Conservation (phyloP, 2,329 filamentous ascomycete species). For the Gnomoniopsis sp. region DNA sequence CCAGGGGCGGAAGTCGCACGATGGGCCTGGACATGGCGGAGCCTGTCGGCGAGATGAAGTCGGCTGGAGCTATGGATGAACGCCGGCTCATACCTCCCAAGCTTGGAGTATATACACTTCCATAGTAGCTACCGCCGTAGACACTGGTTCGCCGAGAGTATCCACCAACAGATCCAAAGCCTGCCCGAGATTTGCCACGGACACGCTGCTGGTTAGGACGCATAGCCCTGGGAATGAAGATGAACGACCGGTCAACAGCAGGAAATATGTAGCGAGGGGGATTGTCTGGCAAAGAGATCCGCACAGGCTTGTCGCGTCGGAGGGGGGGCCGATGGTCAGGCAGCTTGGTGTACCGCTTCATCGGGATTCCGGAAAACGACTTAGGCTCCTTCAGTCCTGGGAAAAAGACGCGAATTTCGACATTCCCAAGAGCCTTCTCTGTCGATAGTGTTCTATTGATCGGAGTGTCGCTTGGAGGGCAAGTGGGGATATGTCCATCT, state of each 20-base stretch:
- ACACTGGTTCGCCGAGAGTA: conserved; percentile 80
- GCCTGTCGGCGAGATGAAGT: conserved; percentile 74
- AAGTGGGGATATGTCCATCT: conserved; percentile 52
- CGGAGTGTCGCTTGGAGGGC: conserved; percentile 56
- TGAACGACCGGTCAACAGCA: conserved; percentile 85
- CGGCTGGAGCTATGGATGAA: conserved; percentile 73
- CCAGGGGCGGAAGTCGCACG: conserved; percentile 74
- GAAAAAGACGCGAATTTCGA: conserved; percentile 77
- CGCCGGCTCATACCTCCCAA: conserved; percentile 76
- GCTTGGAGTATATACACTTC: conserved; percentile 82
- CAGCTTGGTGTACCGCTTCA: conserved; percentile 89
- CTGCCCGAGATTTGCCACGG: conserved; percentile 70
- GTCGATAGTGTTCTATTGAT: conserved; percentile 79
- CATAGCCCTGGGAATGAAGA: conserved; percentile 93
- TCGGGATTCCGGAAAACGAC: conserved; percentile 69
- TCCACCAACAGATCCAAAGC: conserved; percentile 63
- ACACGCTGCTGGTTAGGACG: conserved; percentile 86
- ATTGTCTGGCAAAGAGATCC: conserved; percentile 81
- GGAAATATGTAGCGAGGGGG: conserved; percentile 88
- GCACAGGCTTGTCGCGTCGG: conserved; percentile 91
- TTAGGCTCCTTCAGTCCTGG: conserved; percentile 71
- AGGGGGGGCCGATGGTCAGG: conserved; percentile 93
- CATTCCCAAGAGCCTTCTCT: conserved; percentile 78
- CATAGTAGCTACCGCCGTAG: conserved; percentile 64
- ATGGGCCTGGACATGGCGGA: conserved; percentile 79